A percentile compares a stretch with the other conserved stretches of the same genome.
Conservation (phyloP, 768 basidiomycete genomes). For the Mycena crocata region DNA sequence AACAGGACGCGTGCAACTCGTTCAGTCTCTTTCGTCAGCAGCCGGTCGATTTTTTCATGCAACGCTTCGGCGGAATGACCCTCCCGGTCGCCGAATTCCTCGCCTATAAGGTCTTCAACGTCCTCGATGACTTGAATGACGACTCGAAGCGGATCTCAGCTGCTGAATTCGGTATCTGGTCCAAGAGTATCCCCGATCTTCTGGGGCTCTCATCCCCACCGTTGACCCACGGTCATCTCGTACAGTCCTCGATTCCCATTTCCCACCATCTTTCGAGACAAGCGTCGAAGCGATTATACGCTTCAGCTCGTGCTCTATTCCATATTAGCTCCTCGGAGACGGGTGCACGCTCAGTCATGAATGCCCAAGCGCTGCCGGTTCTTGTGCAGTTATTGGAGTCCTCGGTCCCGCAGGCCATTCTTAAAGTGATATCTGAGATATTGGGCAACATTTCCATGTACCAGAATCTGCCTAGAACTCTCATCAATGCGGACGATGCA, state of each 20-base stretch:
- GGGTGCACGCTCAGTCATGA: too few relatives aligned
- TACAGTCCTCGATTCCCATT: conserved; percentile 70
- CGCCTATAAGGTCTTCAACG: conserved; percentile 84
- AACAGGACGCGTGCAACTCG: conserved; percentile 80
- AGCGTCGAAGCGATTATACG: too few relatives aligned
- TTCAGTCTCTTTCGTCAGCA: conserved; percentile 85
- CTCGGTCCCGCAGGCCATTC: too few relatives aligned
- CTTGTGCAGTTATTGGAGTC: too few relatives aligned
- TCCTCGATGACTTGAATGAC: conserved; percentile 73
- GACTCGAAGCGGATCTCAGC: conserved; percentile 81
- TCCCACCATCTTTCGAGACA: conserved; percentile 81
- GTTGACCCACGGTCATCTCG: conserved; percentile 67
- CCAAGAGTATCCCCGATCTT: conserved; percentile 81
- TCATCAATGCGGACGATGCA: too few relatives aligned
- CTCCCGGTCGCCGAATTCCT: conserved; percentile 88
- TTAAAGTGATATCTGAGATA: too few relatives aligned
- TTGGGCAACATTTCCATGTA: too few relatives aligned
- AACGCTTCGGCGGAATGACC: conserved; percentile 92
- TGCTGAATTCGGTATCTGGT: conserved; percentile 89
- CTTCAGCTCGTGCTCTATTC: too few relatives aligned
- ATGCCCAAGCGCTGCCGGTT: too few relatives aligned
- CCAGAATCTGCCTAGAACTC: too few relatives aligned
- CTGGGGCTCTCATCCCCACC: conserved; percentile 67
- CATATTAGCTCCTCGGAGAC: too few relatives aligned
- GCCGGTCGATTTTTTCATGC: conserved; percentile 88